These are phyloP conservation scores for Phlegmacium glaucopus DNA, from an alignment of 768 basidiomycete genomes.

Conservation along the genomic window DNA sequence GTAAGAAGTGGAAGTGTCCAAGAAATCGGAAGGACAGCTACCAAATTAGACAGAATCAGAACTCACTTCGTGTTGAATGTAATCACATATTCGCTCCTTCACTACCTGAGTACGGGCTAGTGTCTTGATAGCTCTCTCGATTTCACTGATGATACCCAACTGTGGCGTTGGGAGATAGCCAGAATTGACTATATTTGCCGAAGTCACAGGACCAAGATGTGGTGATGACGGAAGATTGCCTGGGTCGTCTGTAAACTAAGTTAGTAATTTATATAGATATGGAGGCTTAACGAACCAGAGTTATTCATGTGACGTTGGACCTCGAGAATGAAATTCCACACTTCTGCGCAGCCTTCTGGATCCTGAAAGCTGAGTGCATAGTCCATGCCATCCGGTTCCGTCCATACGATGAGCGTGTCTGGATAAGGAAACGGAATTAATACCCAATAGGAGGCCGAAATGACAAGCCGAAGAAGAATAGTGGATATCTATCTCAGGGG, in stretches of 20 bases:
- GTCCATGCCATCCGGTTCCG: constrained; percentile 90
- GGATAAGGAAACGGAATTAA: constrained; percentile 12
- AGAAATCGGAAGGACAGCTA: constrained; percentile 5
- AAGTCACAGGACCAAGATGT: constrained; percentile 50
- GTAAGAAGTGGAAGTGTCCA: constrained; percentile 11
- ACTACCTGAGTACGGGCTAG: constrained; percentile 68
- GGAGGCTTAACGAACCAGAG: constrained; percentile 42
- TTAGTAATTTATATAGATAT: constrained; percentile 8
- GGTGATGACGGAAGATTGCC: constrained; percentile 58
- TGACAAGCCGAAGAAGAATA: constrained; percentile 3
- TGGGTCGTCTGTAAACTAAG: constrained; percentile 39
- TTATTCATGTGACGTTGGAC: constrained; percentile 82
- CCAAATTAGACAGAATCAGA: background rate
- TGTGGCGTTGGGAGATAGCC: constrained; percentile 75
- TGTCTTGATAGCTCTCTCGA: constrained; percentile 75
- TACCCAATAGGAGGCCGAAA: background rate
- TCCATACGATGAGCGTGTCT: constrained; percentile 99
- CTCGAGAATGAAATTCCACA: constrained; percentile 95
- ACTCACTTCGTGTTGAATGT: constrained; percentile 81
- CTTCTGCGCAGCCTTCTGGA: constrained; percentile 90
- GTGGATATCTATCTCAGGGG: constrained; percentile 6
- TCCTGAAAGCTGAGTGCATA: constrained; percentile 98
- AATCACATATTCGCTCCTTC: constrained; percentile 86
- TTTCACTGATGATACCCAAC: constrained; percentile 73
- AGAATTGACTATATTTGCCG: constrained; percentile 54